Base-by-base conservation (phyloP, 2,329 filamentous ascomycete genomes). In the Diaporthe capsici region DNA sequence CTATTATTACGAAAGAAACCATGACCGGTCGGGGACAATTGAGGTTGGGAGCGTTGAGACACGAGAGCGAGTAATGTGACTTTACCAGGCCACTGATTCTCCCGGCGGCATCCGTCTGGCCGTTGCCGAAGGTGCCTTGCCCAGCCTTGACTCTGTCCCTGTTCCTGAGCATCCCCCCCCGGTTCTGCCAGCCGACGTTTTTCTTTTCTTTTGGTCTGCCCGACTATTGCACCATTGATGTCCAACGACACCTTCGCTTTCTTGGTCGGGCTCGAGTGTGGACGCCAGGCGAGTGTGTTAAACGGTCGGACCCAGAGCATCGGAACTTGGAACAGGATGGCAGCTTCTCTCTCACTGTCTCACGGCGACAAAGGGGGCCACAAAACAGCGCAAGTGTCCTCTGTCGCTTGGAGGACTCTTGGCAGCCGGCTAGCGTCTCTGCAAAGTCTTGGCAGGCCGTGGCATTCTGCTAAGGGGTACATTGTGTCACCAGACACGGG, bases 381-480 rank as follows among this genome's bases (percentile, higher is more conserved):
- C 65, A 70, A 70, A 70, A 70, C 65, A 55, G 65, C 65, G 65
- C 65, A 70, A 70, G 10, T 70, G 65, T 42, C 1, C 65, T 55
- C 49, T 55, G 65, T 42, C 65, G 65, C 65, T n/a, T 70, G 65
- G 34, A 53, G 22, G 17, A 70, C 13, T 70, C 65, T 70, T 70
- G 65, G 65, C 65, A 70, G 49, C 34, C 49, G 49, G 15, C 65
- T 70, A 70, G 65, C 65, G 65, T 70, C 65, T 70, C 49, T 39
- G 49, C 49, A 28, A 42, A 55, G 65, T 70, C 65, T 70, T 70
- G 65, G 65, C 65, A 49, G 34, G 47, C n/a, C 65, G 25, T 70
- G 65, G 65, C 65, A 70, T 70, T n/a, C 49, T 70, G 65, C n/a
- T 70, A 70, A 55, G n/a, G 65, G 42, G 34, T 70, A 70, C 65